Evolutionary conservation across 2,329 filamentous ascomycete genomes (phyloP).

Genomic region (Lachnellula subtilissima): DNA sequence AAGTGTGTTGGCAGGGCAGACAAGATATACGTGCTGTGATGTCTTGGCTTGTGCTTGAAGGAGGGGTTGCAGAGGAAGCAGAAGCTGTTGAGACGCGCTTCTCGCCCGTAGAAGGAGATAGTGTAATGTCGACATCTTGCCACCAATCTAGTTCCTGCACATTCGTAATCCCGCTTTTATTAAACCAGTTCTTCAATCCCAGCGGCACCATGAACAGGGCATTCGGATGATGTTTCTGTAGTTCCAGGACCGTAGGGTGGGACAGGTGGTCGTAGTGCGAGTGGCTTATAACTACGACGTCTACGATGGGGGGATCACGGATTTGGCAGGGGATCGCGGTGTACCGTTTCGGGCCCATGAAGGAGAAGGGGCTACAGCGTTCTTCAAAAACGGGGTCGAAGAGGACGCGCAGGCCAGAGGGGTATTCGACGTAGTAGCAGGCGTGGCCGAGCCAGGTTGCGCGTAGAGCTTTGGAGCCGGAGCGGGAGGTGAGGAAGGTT

Average conservation of each 20-base stretch:
- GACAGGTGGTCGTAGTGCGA: conserved; percentile 91
- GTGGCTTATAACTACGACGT: conserved; percentile 36
- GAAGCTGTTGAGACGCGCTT: conserved; percentile 21
- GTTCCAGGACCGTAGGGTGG: conserved; percentile 65
- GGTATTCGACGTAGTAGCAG: conserved; percentile 5
- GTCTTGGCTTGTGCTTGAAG: conserved; percentile 29
- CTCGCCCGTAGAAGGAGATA: conserved; percentile 42
- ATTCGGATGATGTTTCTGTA: conserved; percentile 66
- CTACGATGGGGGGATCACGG: conserved; percentile 67
- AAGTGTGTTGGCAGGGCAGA: conserved; percentile 80
- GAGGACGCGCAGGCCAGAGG: conserved; percentile 44
- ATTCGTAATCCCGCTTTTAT: conserved; percentile 61
- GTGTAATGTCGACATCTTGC: conserved; percentile 71
- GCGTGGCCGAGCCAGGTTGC: conserved; percentile 61
- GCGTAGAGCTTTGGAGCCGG: conserved; percentile 54
- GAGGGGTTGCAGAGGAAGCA: conserved; percentile 25
- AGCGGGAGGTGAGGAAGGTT: conserved; percentile 50
- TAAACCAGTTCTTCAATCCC: conserved; percentile 80
- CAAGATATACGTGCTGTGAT: conserved; percentile 72
- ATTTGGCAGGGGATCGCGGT: conserved; percentile 71
- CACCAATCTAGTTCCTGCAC: conserved; percentile 95
- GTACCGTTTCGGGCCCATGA: conserved; percentile 67
- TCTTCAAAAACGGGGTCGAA: conserved; percentile 90
- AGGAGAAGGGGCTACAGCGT: conserved; percentile 70
- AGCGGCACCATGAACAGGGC: conserved; percentile 86